Percentiles rank a stretch among this genome's conserved stretches.
Evolutionary conservation across 2,329 filamentous ascomycete species (phyloP).

Genomic region (Calonectria honghensis): DNA sequence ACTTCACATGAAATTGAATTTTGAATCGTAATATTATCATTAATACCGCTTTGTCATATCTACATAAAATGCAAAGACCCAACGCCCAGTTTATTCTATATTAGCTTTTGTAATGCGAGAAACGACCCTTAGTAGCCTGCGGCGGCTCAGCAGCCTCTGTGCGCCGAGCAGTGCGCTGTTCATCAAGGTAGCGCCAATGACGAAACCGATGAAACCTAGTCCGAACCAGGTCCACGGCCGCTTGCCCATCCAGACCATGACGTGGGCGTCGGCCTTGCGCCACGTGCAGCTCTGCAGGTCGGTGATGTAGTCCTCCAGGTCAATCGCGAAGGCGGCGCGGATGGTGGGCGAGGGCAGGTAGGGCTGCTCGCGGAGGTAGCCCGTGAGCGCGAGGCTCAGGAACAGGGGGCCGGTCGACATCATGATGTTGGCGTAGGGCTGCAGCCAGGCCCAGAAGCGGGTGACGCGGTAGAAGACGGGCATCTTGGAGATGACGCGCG

Average conservation of each 20-base stretch:
- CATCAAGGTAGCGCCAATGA: slow-evolving; percentile 5
- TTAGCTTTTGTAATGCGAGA: neutral
- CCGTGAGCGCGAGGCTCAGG: slow-evolving; percentile 83
- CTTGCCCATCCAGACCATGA: slow-evolving; percentile 68
- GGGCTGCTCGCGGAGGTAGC: slow-evolving; percentile 76
- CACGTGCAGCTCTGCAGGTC: slow-evolving; percentile 64
- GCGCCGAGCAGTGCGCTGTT: neutral
- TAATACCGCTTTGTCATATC: slow-evolving; percentile 1
- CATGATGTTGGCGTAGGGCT: slow-evolving; percentile 85
- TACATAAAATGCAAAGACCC: neutral
- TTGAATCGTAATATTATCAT: neutral
- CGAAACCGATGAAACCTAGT: slow-evolving; percentile 51
- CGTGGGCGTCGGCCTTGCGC: slow-evolving; percentile 66
- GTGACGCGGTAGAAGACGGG: slow-evolving; percentile 73
- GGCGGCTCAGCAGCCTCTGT: neutral
- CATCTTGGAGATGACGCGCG: slow-evolving; percentile 79
- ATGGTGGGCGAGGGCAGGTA: slow-evolving; percentile 50
- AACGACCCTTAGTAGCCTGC: neutral
- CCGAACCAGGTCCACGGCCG: slow-evolving; percentile 57
- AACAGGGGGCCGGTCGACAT: slow-evolving; percentile 85
- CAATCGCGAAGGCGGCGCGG: slow-evolving; percentile 49
- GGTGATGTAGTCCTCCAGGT: slow-evolving; percentile 55
- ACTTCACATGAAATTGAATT: neutral
- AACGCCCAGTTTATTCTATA: neutral
- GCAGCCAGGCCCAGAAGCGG: slow-evolving; percentile 78